Evolutionary conservation across 139 green algal species (phyloP).

Genomic region (Coelastrella sp.): DNA sequence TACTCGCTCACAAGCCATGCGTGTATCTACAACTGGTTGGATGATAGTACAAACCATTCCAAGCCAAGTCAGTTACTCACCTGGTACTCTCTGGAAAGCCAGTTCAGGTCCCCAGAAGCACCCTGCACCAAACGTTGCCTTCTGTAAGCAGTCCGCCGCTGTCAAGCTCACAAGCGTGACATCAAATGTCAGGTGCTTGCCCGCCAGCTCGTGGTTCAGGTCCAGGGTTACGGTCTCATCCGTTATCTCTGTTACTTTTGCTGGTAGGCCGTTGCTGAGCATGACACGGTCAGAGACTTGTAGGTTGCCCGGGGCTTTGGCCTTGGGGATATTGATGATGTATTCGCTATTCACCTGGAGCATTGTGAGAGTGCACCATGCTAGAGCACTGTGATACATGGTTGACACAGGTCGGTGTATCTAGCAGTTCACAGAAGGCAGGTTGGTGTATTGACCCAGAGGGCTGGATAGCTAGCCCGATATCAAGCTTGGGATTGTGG

Average conservation of each 20-base stretch:
- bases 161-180: constrained; percentile 74
- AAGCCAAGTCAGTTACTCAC: constrained; percentile 37
- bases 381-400: no score
- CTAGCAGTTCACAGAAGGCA: no score
- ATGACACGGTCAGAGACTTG: constrained; percentile 40
- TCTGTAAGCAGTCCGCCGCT: constrained; percentile 58
- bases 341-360: constrained; percentile 23
- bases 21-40: no score
- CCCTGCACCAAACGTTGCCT: constrained; percentile 76
- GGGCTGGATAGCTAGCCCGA: no score
- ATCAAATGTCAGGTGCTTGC: constrained; percentile 81
- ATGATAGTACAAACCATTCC: no score
- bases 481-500: no score
- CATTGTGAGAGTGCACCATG: not conserved
- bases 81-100: constrained; percentile 81
- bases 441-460: no score
- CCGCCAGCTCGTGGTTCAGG: constrained; percentile 76
- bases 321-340: constrained; percentile 40
- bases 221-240: constrained; percentile 68
- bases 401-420: no score
- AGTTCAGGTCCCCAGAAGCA: constrained; percentile 95
- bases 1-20: no score
- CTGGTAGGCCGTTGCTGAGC: constrained; percentile 69
- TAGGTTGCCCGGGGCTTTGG: constrained; percentile 15
- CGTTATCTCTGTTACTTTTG: constrained; percentile 47